phyloP scores from a whole-genome alignment of 371 early-diverging fungal species.

The Coemansia sp. region DNA sequence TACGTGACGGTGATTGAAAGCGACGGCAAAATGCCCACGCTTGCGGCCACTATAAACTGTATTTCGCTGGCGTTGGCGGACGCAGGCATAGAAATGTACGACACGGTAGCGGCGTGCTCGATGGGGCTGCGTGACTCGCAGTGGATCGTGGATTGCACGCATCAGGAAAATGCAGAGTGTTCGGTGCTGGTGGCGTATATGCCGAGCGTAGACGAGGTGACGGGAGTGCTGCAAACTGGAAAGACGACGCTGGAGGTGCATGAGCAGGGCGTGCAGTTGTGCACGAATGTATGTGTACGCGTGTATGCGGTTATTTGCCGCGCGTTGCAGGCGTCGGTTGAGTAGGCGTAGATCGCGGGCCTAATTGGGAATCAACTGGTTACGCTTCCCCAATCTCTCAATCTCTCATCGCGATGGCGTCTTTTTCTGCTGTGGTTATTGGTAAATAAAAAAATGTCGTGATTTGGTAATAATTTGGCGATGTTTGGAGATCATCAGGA shows the following conservation, averaged over 20 bases:
- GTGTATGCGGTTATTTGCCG: conserved; percentile 76
- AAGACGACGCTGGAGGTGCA: conserved; percentile 44
- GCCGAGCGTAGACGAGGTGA: conserved; percentile 85
- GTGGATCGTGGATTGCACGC: conserved; percentile 69
- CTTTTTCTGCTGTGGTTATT: no score
- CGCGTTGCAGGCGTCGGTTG: conserved; percentile 31
- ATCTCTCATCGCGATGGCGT: no score
- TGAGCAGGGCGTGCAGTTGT: conserved; percentile 72
- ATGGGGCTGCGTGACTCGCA: conserved; percentile 50
- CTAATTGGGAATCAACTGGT: no score
- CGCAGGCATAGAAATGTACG: conserved; percentile 93
- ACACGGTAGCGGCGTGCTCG: conserved; percentile 82
- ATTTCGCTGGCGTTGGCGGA: conserved; percentile 87
- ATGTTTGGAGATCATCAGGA: no score
- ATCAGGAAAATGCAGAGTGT: conserved; percentile 72
- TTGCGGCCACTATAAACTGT: conserved; percentile 84
- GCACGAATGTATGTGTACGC: conserved; percentile 80
- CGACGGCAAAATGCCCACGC: conserved; percentile 75
- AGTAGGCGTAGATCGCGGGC: not conserved
- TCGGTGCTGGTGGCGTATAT: conserved; percentile 79
- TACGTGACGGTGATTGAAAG: conserved; percentile 84
- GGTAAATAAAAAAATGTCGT: no score
- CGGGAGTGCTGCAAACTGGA: conserved; percentile 84
- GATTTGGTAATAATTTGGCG: no score
- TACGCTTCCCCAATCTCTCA: no score